Conservation (phyloP, 768 basidiomycete genomes). For the Tylopilus rubrobrunneus region DNA sequence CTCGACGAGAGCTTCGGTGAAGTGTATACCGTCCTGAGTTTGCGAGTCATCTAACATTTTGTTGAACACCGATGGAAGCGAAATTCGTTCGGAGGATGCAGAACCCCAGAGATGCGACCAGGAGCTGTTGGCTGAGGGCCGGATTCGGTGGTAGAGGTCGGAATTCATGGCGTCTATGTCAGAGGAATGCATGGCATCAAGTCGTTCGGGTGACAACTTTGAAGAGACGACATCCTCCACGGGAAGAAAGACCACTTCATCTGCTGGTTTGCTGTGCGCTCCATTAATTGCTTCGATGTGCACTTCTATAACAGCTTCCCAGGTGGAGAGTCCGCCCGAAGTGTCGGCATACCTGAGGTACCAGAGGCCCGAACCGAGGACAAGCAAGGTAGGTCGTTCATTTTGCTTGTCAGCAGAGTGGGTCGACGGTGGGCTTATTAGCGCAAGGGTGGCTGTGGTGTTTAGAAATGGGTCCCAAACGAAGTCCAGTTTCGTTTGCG, state of each 20-base stretch:
- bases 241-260: constrained; percentile 74
- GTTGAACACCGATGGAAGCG: constrained; percentile 79
- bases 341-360: constrained; percentile 71
- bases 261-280: constrained; percentile 47
- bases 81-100: constrained; percentile 35
- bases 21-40: constrained; percentile 86
- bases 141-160: constrained; percentile 68
- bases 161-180: constrained; percentile 93
- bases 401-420: constrained; percentile 2
- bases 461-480: constrained; percentile 91
- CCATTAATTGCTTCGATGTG: constrained; percentile 50
- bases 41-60: constrained; percentile 65
- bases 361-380: constrained; percentile 87
- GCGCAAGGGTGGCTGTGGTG: constrained; percentile 46
- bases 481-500: constrained; percentile 54
- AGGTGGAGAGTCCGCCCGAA: constrained; percentile 73
- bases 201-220: constrained; percentile 62
- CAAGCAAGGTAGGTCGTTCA: constrained; percentile 58
- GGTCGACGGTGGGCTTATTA: constrained; percentile 32
- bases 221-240: constrained; percentile 66
- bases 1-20: constrained; percentile 54
- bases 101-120: constrained; percentile 28
- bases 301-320: constrained; percentile 71
- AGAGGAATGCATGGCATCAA: constrained; percentile 63
- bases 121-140: constrained; percentile 30